phyloP scores from a whole-genome alignment of 2,329 filamentous ascomycete genomes.

The Mycosphaerella arachidis region DNA sequence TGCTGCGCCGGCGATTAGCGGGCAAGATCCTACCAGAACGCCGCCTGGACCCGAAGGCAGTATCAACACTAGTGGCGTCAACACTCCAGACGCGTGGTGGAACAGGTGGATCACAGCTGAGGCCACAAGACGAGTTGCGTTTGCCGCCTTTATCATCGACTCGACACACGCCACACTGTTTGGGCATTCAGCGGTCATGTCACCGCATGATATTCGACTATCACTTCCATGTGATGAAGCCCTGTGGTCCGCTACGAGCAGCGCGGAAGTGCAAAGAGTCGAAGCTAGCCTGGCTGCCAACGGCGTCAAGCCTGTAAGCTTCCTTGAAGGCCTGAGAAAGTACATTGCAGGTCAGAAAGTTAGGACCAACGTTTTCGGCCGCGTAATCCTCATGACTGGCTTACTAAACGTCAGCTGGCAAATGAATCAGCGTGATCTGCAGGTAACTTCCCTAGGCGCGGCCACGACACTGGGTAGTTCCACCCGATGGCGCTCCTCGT shows the following conservation, averaged over 20 bases:
- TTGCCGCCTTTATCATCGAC: conserved; percentile 91
- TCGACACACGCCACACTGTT: conserved; percentile 98
- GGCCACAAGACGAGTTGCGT: conserved; percentile 81
- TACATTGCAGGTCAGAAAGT: conserved; percentile 83
- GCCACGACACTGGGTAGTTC: conserved; percentile 75
- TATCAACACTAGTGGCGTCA: conserved; percentile 43
- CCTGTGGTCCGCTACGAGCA: conserved; percentile 85
- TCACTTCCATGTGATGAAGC: conserved; percentile 89
- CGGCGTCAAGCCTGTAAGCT: conserved; percentile 78
- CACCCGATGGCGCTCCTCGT: conserved; percentile 82
- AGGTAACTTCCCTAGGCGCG: conserved; percentile 81
- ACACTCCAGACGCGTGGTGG: conserved; percentile 87
- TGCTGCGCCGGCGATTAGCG: neutral
- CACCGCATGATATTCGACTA: conserved; percentile 88
- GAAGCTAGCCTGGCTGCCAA: conserved; percentile 76
- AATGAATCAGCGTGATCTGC: conserved; percentile 92
- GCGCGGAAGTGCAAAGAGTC: conserved; percentile 77
- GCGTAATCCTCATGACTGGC: conserved; percentile 90
- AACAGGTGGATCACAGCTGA: conserved; percentile 94
- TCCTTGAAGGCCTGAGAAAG: conserved; percentile 84
- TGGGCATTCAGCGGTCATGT: conserved; percentile 94
- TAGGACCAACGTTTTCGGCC: conserved; percentile 86
- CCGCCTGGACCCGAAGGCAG: conserved; percentile 46
- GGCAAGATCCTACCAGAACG: conserved; percentile 42
- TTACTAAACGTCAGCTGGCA: conserved; percentile 93